Base-by-base conservation (phyloP, 2,329 filamentous ascomycete species). In the Gnomoniopsis sp. region DNA sequence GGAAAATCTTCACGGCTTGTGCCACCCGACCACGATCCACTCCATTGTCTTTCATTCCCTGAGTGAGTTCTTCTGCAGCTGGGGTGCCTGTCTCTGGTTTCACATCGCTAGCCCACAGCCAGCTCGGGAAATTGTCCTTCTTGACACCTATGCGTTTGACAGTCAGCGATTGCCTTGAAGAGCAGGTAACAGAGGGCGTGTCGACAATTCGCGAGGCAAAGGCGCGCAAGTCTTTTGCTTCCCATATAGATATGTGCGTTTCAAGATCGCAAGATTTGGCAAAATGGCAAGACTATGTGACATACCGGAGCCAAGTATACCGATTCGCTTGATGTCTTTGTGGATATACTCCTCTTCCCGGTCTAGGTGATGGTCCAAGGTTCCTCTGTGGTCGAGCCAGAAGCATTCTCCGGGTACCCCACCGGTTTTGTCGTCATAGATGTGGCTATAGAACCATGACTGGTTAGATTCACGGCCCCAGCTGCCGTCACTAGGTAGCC, bases 361-460 rank as follows among this genome's bases (percentile, higher is more conserved):
- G 21, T 56, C 54, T 23, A 50, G 15, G 22, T 15, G 17, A 3
- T 50, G 33, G 3, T 26, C 49, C 22, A 56, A 12, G 23, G 36
- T 49, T 2, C 54, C 54, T 17, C 47, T 22, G 17, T 51, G 23
- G 21, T 56, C 54, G 2, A 56, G 21, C 54, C 54, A 56, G 38
- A 50, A 56, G n/a, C 54, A 56, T 19, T 22, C 53, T 41, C 53
- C n/a, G 17, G 2, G n/a, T 15, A n/a, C n/a, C n/a, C n/a, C n/a
- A n/a, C n/a, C n/a, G n/a, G n/a, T n/a, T n/a, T n/a, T n/a, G n/a
- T n/a, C n/a, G n/a, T n/a, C n/a, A n/a, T n/a, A n/a, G n/a, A 19
- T 23, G n/a, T 55, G 48, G 46, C 53, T 49, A 10, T 38, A 49
- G 38, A 36, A 38, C 34, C 46, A 55, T 21, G 53, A 55, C 53